These are phyloP conservation scores for Lichtheimia corymbifera DNA, from an alignment of 371 early-diverging fungal genomes.

Conservation along the genomic window DNA sequence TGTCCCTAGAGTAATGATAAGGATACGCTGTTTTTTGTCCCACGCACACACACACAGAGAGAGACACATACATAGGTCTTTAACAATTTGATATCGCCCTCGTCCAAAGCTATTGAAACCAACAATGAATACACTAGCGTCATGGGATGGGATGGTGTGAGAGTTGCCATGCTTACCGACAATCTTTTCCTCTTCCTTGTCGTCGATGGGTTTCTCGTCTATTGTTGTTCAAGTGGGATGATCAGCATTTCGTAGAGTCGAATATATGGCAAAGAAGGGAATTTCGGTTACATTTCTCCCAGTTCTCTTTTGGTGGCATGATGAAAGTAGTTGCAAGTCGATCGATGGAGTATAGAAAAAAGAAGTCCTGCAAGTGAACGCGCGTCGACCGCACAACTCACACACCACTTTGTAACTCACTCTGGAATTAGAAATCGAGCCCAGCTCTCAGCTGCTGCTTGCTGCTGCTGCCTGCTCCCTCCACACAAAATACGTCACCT, in stretches of 20 bases:
- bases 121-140: neutral
- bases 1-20: constrained; percentile 72
- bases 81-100: constrained; percentile 94
- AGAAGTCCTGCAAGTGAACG: constrained; percentile 4
- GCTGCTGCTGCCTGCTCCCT: no score
- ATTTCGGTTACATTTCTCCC: constrained; percentile 92
- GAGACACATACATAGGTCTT: constrained; percentile 91
- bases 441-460: no score
- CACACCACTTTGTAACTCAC: no score
- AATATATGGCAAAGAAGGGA: no score
- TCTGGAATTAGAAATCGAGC: no score
- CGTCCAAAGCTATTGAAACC: constrained; percentile 77
- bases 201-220: constrained; percentile 84
- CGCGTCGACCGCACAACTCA: constrained; percentile 5
- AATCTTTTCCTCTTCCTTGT: constrained; percentile 83
- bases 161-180: constrained; percentile 62
- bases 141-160: neutral
- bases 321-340: neutral
- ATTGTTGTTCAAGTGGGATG: constrained; percentile 8
- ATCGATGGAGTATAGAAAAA: constrained; percentile 6
- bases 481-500: no score
- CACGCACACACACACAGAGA: no score
- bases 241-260: neutral
- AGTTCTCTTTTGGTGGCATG: constrained; percentile 75
- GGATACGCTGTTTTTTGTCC: neutral